phyloP scores from a whole-genome alignment of 225 moss, liverwort and hornwort genomes.

The Climacium dendroides region DNA sequence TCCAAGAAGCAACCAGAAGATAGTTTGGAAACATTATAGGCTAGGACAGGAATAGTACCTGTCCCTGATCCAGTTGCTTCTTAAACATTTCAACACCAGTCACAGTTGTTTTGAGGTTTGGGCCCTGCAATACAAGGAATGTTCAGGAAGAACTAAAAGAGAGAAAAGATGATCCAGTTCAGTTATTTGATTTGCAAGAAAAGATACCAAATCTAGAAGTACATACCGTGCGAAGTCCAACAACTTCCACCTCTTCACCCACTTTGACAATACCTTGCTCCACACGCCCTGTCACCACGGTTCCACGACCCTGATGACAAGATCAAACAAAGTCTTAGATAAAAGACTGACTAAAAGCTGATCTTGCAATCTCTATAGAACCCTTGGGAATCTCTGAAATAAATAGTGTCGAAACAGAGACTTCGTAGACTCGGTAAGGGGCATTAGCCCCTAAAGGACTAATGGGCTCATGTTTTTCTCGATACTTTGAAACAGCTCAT shows the following conservation, averaged over 20 bases:
- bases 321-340: not conserved
- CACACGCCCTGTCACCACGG: constrained; percentile 80
- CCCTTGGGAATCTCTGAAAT: not conserved
- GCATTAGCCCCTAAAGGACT: not conserved
- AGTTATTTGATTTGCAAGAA: not conserved
- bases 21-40: not conserved
- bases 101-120: constrained; percentile 63
- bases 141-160: not conserved
- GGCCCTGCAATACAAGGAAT: constrained; percentile 17
- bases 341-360: not conserved
- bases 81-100: constrained; percentile 98
- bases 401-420: not conserved
- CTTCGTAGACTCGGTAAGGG: not conserved
- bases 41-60: not conserved
- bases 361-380: not conserved
- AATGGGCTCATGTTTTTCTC: not conserved
- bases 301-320: constrained; percentile 60
- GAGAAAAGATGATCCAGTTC: not conserved
- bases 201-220: not conserved
- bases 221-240: constrained; percentile 43
- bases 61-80: constrained; percentile 83
- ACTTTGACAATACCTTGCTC: constrained; percentile 83
- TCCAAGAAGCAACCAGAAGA: not conserved
- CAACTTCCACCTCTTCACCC: constrained; percentile 76
- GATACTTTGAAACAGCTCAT: not conserved